These are phyloP conservation scores for Apiospora marii DNA, from an alignment of 2,329 filamentous ascomycete genomes.

Conservation along the genomic window DNA sequence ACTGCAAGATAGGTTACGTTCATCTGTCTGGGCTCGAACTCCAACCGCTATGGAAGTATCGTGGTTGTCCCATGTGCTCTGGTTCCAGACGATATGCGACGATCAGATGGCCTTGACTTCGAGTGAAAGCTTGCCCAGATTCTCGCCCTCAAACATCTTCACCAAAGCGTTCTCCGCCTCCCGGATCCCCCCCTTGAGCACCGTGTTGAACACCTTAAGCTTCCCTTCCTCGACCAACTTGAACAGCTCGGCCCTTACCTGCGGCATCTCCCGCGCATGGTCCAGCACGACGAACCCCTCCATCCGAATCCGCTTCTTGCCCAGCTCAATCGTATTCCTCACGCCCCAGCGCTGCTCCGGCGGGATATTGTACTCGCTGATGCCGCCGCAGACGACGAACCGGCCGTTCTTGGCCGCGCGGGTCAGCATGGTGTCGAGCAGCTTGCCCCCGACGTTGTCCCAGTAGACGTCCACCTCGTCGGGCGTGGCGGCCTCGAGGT, in stretches of 20 bases:
- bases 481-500: constrained; percentile 54
- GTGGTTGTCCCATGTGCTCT: too few species aligned
- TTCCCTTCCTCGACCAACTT: background rate
- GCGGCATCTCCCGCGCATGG: background rate
- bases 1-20: too few species aligned
- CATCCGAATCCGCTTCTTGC: constrained; percentile 48
- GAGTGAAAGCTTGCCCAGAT: background rate
- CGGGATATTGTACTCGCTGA: constrained; percentile 49
- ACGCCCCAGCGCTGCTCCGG: constrained; percentile 43
- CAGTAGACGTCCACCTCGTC: constrained; percentile 57
- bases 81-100: background rate
- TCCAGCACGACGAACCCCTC: constrained; percentile 48
- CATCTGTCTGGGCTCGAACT: too few species aligned
- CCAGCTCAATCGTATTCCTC: constrained; percentile 41
- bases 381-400: constrained; percentile 51
- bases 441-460: constrained; percentile 56
- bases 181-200: background rate
- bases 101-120: background rate
- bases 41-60: too few species aligned
- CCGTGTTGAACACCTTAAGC: background rate
- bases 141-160: background rate
- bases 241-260: background rate
- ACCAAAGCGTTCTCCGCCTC: background rate
- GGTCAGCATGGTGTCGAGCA: constrained; percentile 52
- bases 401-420: constrained; percentile 48